Conservation (phyloP, 1,284 basidiomycete genomes). For the Cutaneotrichosporon spelunceum region DNA sequence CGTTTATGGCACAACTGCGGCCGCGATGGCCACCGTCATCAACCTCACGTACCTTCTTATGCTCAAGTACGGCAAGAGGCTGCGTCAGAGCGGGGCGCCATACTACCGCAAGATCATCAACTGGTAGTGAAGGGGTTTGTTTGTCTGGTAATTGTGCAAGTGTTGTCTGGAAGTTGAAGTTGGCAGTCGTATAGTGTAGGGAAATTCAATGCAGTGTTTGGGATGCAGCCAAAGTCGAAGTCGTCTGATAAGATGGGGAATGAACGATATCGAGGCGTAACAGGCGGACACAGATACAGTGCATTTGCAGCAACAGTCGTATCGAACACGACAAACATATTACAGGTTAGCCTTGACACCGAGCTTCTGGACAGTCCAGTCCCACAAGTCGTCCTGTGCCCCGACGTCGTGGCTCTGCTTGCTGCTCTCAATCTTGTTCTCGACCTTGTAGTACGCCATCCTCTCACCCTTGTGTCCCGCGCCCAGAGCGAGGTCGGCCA, state of each 20-base stretch:
- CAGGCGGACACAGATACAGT: too few relatives aligned
- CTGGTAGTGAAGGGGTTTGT: conserved; percentile 10
- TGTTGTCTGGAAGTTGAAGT: background rate
- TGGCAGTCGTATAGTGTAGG: background rate
- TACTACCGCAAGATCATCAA: conserved; percentile 25
- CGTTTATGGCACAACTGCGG: conserved; percentile 23
- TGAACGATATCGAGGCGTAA: too few relatives aligned
- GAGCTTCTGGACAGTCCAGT: conserved; percentile 22
- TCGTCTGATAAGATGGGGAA: too few relatives aligned
- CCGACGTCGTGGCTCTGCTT: conserved; percentile 16
- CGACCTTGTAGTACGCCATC: conserved; percentile 22
- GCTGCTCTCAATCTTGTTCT: conserved; percentile 18
- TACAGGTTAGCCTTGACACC: background rate
- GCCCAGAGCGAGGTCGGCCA: conserved; percentile 16
- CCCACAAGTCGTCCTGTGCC: conserved; percentile 29
- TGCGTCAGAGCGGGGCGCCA: conserved; percentile 13
- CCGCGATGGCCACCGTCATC: conserved; percentile 12
- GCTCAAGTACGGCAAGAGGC: conserved; percentile 18
- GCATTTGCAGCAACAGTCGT: too few relatives aligned
- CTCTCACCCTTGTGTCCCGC: conserved; percentile 14
- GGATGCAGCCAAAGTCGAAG: background rate
- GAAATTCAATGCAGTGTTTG: background rate
- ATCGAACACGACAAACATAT: background rate
- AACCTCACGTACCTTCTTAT: conserved; percentile 17
- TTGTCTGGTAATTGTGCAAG: background rate